A percentile compares a stretch with the other conserved stretches of the same genome.
These are phyloP conservation scores for Penicillium desertorum DNA, from an alignment of 495 filamentous ascomycete genomes.

Conservation along the genomic window DNA sequence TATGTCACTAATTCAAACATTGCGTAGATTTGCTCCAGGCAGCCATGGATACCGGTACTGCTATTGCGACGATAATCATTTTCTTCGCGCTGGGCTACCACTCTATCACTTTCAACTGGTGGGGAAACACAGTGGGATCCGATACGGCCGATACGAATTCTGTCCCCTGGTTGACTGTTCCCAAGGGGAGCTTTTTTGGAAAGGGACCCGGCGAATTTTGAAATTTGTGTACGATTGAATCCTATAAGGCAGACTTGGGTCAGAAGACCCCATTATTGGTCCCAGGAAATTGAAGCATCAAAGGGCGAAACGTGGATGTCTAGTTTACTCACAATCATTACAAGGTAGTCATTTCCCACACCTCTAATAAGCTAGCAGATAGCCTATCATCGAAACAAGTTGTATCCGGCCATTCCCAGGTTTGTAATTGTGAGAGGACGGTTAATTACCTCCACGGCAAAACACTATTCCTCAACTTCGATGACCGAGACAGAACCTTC, in stretches of 20 bases:
- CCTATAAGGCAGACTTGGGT: neutral
- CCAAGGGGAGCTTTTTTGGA: conserved; percentile 30
- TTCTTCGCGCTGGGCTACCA: conserved; percentile 54
- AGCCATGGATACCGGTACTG: conserved; percentile 66
- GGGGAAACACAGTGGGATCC: conserved; percentile 31
- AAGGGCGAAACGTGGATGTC: neutral
- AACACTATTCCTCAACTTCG: too few species aligned
- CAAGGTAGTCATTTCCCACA: too few species aligned
- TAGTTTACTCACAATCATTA: too few species aligned
- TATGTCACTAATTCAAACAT: neutral
- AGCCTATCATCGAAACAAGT: too few species aligned
- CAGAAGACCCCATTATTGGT: neutral
- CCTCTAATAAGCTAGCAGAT: too few species aligned
- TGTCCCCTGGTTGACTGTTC: conserved; percentile 26
- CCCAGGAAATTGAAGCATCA: neutral
- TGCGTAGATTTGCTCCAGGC: conserved; percentile 55
- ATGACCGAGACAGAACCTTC: too few species aligned
- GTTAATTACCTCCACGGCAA: too few species aligned
- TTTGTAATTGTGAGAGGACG: too few species aligned
- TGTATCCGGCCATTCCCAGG: too few species aligned
- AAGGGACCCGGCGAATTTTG: conserved; percentile 28
- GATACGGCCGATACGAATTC: conserved; percentile 27
- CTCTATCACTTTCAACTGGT: conserved; percentile 25
- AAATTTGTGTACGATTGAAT: neutral
- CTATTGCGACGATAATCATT: conserved; percentile 54